Conservation (phyloP, 106 monocot species). For the Platanthera guangdongensis region DNA sequence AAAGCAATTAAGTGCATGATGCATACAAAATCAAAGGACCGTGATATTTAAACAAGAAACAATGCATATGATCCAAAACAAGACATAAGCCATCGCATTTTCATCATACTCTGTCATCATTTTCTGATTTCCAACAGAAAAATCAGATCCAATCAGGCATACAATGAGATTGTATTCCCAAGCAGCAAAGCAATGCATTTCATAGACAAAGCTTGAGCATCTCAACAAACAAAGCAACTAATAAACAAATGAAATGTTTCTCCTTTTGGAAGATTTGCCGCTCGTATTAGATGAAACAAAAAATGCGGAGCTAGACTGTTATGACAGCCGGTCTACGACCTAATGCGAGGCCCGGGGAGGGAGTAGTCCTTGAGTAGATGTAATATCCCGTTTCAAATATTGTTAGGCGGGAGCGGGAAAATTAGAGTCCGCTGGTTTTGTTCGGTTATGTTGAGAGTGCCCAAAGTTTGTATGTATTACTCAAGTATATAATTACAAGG, state of each 20-base stretch:
- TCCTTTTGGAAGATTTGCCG: neutral
- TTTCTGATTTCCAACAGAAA: neutral
- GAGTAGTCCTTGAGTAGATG: too few species aligned
- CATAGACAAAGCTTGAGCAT: neutral
- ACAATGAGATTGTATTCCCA: neutral
- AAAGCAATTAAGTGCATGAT: neutral
- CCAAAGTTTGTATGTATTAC: too few species aligned
- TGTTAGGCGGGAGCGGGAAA: too few species aligned
- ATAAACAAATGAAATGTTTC: neutral
- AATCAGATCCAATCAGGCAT: neutral
- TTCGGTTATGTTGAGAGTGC: too few species aligned
- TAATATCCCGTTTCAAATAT: too few species aligned
- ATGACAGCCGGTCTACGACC: too few species aligned
- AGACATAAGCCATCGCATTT: neutral
- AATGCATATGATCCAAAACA: neutral
- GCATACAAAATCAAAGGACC: neutral
- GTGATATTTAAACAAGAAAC: neutral
- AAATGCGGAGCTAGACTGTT: neutral
- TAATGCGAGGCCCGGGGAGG: too few species aligned
- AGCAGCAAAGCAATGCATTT: neutral
- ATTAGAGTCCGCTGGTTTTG: too few species aligned
- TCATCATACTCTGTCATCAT: neutral
- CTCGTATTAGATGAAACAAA: neutral
- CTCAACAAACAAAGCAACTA: neutral
- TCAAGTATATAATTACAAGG: too few species aligned